Conservation (phyloP, 208 protist genomes). For the Leptomonas seymouri region DNA sequence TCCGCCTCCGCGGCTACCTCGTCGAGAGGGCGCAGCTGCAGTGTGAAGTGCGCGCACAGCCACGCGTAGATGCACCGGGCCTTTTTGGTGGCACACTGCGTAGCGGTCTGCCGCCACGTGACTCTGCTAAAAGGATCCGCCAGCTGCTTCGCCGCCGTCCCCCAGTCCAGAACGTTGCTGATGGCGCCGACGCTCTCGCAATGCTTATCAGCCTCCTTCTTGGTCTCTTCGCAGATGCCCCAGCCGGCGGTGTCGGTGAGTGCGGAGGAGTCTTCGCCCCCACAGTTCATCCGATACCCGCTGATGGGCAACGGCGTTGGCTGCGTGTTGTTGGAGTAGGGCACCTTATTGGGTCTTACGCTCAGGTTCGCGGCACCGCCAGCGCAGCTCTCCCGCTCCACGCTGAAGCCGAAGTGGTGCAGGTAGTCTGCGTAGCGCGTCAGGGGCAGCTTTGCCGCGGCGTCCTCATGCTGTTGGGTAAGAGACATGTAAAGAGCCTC, state of each 20-base stretch:
- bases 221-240: constrained; percentile 41
- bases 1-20: constrained; percentile 19
- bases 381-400: constrained; percentile 49
- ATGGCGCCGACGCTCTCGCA: constrained; percentile 29
- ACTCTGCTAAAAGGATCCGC: constrained; percentile 43
- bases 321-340: background rate
- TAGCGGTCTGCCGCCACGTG: constrained; percentile 68
- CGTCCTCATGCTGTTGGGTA: constrained; percentile 8
- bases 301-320: background rate
- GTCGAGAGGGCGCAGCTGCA: constrained; percentile 17
- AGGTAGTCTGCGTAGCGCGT: constrained; percentile 80
- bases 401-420: constrained; percentile 85
- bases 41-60: constrained; percentile 59
- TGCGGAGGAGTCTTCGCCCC: constrained; percentile 12
- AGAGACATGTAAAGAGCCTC: constrained; percentile 49
- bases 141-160: constrained; percentile 36
- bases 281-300: constrained; percentile 7
- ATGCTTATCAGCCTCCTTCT: constrained; percentile 44
- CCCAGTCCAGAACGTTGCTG: constrained; percentile 14
- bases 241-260: constrained; percentile 46
- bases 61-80: constrained; percentile 68
- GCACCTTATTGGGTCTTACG: background rate
- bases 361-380: background rate
- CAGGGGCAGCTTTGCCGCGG: constrained; percentile 39
- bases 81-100: constrained; percentile 64